Evolutionary conservation across 2,329 filamentous ascomycete genomes (phyloP), one percentile per base, ranked within the genome.

Genomic region (Rachicladosporium sp.): DNA sequence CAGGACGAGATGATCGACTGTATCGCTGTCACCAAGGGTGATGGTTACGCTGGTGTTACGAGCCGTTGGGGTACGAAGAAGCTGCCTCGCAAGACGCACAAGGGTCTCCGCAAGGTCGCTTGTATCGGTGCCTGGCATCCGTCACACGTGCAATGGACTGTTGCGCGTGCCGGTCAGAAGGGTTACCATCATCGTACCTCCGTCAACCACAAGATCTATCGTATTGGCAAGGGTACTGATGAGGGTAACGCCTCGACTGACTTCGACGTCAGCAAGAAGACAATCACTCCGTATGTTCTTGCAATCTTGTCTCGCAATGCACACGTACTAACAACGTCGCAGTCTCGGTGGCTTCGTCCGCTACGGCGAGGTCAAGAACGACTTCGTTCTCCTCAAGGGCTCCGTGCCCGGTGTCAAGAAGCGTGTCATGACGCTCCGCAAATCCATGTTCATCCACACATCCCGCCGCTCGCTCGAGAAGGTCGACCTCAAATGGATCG

Each of bases 81-180:
- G 86, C 86, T 98, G 63, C 91, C 91, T 58, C 86, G 91, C 67
- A 98, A 98, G 87, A 98, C 91, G 49, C 91, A 98, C 84, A 98
- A 98, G 82, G 91, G 91, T 94, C 87, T 98, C 65, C 82, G 91
- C 65, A 98, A 98, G 84, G 89, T 98, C 60, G 91, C 91, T 65
- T 98, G 91, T 94, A 98, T 98, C 70, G 91, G 91, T 84, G 91
- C 91, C 61, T 98, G 91, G 91, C 91, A 98, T 78, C 91, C 91
- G 65, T 87, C 84, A 71, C 91, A 98, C 86, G 91, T 98, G 71
- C 91, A 98, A 77, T 98, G 91, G 91, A 98, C 91, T 68, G 91
- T 98, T 75, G 91, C 89, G 66, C 91, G 91, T 83, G 91, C 91
- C 54, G 91, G 91, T 94, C 91, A 98, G 76, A 79, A 80, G 71